phyloP scores from a whole-genome alignment of 257 asterid genomes.

The Petunia secreta region DNA sequence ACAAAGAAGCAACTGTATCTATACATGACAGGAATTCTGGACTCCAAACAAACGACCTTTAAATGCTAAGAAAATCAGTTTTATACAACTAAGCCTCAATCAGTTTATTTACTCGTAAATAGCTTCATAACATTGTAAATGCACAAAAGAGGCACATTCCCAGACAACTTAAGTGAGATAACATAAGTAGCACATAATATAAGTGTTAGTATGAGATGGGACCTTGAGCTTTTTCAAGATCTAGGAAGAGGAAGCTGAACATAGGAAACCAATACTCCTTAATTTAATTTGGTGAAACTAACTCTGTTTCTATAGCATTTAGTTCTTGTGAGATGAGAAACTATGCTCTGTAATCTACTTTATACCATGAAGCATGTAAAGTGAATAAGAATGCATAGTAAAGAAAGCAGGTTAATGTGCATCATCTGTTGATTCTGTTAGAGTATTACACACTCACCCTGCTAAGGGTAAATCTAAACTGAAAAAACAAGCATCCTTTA shows the following conservation, averaged over 20 bases:
- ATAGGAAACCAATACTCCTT: not conserved
- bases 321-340: slow-evolving; percentile 8
- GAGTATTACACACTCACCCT: not conserved
- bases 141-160: not conserved
- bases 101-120: slow-evolving; percentile 17
- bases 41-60: too few relatives aligned
- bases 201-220: slow-evolving; percentile 8
- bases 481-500: not conserved
- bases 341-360: slow-evolving; percentile 6
- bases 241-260: not conserved
- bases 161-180: slow-evolving; percentile 6
- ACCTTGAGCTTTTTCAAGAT: not conserved
- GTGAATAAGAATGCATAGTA: slow-evolving; percentile 15
- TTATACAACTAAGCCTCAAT: not conserved
- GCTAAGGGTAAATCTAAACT: slow-evolving; percentile 10
- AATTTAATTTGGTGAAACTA: slow-evolving; percentile 6
- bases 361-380: slow-evolving; percentile 23
- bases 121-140: not conserved
- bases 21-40: too few relatives aligned
- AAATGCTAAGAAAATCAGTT: not conserved
- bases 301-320: slow-evolving; percentile 1
- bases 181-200: not conserved
- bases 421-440: not conserved
- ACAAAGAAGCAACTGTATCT: too few relatives aligned
- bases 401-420: slow-evolving; percentile 13